phyloP scores from a whole-genome alignment of 2,329 filamentous ascomycete species.

The Tolypocladium inflatum region DNA sequence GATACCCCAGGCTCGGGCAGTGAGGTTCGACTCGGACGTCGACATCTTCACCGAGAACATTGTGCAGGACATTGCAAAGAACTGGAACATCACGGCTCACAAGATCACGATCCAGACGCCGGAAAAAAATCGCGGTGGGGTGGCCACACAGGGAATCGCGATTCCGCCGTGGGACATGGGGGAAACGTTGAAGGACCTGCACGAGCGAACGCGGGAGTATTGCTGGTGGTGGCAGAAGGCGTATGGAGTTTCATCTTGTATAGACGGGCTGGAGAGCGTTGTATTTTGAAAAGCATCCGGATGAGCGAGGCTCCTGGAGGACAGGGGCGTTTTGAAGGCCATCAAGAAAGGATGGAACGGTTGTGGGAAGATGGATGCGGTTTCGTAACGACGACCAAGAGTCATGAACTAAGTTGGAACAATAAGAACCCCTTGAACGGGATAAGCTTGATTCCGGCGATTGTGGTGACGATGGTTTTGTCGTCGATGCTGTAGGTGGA shows the following conservation, averaged over 20 bases:
- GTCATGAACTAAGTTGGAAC: not conserved
- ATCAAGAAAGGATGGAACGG: not conserved
- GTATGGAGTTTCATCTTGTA: not conserved
- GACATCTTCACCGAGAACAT: constrained; percentile 32
- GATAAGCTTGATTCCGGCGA: not conserved
- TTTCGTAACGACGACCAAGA: not conserved
- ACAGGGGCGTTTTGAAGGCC: not conserved
- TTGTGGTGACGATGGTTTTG: too few species aligned
- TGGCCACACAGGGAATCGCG: constrained; percentile 23
- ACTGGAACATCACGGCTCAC: constrained; percentile 28
- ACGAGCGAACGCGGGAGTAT: constrained; percentile 22
- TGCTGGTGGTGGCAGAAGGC: constrained; percentile 19
- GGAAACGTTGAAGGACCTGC: constrained; percentile 20
- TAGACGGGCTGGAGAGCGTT: constrained; percentile 4
- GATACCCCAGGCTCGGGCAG: not conserved
- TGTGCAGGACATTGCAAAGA: constrained; percentile 31
- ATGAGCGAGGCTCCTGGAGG: not conserved
- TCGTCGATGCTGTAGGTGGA: not conserved
- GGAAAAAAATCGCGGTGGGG: constrained; percentile 17
- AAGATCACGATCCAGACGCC: constrained; percentile 29
- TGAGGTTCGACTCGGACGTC: constrained; percentile 18
- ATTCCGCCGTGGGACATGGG: constrained; percentile 20
- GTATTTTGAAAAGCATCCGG: constrained; percentile 12
- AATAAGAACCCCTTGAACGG: not conserved
- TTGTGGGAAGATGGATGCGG: not conserved